Conservation (phyloP, 805 yeast genomes). For the Ogataea ganodermae region DNA sequence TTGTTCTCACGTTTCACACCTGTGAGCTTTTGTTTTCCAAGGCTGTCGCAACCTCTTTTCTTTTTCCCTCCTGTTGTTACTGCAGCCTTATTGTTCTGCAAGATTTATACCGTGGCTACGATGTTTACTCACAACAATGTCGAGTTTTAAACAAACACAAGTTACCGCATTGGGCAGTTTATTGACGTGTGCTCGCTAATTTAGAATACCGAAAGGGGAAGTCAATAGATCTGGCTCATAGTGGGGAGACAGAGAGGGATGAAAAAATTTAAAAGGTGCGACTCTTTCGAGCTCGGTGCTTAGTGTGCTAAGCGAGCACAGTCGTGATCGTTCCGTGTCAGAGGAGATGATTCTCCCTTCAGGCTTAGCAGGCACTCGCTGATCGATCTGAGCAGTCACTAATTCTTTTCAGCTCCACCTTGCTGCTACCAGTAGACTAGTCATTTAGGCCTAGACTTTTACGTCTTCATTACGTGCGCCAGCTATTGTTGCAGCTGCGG, state of each 20-base stretch:
- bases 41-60: conserved; percentile 6
- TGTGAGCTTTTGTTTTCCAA: not conserved
- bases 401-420: too few relatives aligned
- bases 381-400: too few relatives aligned
- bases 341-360: too few relatives aligned
- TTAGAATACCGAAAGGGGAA: conserved; percentile 2
- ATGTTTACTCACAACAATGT: conserved; percentile 3
- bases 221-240: not conserved
- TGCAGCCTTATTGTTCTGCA: conserved; percentile 4
- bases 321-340: too few relatives aligned
- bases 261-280: not conserved
- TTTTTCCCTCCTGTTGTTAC: conserved; percentile 3
- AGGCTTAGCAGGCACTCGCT: too few relatives aligned
- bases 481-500: conserved; percentile 1
- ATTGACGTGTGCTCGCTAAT: conserved; percentile 6
- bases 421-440: too few relatives aligned
- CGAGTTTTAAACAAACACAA: not conserved
- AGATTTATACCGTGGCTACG: conserved; percentile 1
- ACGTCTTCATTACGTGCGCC: conserved; percentile 5
- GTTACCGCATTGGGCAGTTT: conserved; percentile 1
- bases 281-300: not conserved
- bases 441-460: conserved; percentile 3
- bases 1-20: not conserved
- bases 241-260: not conserved
- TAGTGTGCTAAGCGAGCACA: not conserved